Evolutionary conservation across 2,329 filamentous ascomycete genomes (phyloP).

Genomic region (Exophiala viscosa): DNA sequence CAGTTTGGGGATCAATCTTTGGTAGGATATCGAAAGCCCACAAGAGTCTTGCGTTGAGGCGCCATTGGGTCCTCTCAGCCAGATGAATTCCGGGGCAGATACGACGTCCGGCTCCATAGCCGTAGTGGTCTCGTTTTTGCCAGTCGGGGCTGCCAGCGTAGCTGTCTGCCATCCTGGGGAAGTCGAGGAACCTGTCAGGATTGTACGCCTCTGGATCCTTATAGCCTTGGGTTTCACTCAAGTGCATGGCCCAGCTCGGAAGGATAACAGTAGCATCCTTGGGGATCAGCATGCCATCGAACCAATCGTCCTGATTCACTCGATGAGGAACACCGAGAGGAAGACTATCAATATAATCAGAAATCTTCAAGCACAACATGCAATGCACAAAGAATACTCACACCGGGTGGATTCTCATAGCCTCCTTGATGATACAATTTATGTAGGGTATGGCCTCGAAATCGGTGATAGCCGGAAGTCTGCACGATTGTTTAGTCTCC

Average conservation of each 20-base stretch:
- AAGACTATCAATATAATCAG: not conserved
- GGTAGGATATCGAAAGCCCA: conserved; percentile 8
- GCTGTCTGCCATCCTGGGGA: not conserved
- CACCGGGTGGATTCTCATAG: conserved; percentile 41
- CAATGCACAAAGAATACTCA: not conserved
- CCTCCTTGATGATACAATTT: conserved; percentile 39
- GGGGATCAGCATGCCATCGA: conserved; percentile 49
- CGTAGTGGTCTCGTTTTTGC: conserved; percentile 9
- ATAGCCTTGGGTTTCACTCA: conserved; percentile 41
- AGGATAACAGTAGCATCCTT: conserved; percentile 42
- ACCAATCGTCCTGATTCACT: conserved; percentile 47
- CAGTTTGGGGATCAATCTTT: not conserved
- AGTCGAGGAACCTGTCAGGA: conserved; percentile 50
- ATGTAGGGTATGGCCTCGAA: conserved; percentile 35
- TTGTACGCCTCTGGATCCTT: conserved; percentile 39
- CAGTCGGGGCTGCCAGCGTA: conserved; percentile 11
- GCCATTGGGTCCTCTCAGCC: conserved; percentile 12
- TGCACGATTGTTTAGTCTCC: not conserved
- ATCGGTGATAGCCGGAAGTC: conserved; percentile 32
- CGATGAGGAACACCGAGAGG: conserved; percentile 12
- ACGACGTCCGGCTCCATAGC: conserved; percentile 27
- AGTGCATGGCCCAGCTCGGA: conserved; percentile 30
- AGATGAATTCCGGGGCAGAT: conserved; percentile 28
- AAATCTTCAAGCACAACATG: not conserved
- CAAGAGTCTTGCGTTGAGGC: conserved; percentile 1